These are phyloP conservation scores for Neopestalotiopsis clavispora DNA, from an alignment of 2,329 filamentous ascomycete species.

Conservation along the genomic window DNA sequence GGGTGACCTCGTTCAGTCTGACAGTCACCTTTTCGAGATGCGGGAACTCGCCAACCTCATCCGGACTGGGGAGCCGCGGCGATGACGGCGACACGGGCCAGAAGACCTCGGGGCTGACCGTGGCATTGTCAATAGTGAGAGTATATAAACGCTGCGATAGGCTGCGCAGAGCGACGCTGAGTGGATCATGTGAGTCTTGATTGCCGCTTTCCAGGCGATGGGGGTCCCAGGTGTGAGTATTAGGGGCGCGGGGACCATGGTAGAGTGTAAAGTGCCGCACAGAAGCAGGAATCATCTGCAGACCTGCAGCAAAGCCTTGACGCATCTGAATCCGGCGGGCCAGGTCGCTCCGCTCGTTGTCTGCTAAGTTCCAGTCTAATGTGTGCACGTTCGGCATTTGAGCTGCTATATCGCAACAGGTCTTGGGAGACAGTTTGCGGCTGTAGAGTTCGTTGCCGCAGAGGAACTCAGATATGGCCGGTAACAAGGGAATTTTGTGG, in stretches of 20 bases:
- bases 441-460: not conserved
- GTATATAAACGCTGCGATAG: not conserved
- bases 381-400: conserved; percentile 3
- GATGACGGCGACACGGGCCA: not conserved
- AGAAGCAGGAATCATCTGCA: not conserved
- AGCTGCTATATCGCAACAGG: not conserved
- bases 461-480: not conserved
- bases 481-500: not conserved
- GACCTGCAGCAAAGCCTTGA: not conserved
- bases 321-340: not conserved
- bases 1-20: not conserved
- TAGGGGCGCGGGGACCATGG: not conserved
- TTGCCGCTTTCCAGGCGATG: not conserved
- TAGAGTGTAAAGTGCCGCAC: conserved; percentile 5
- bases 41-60: not conserved
- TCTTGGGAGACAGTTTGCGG: not conserved
- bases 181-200: not conserved
- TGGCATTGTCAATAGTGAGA: not conserved
- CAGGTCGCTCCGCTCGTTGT: not conserved
- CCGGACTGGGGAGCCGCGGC: not conserved
- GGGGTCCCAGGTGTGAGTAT: not conserved
- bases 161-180: not conserved
- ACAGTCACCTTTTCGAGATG: conserved; percentile 4
- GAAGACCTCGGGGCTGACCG: not conserved
- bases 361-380: not conserved